Evolutionary conservation across 805 yeast genomes (phyloP), one percentile per base, ranked within the genome.

Genomic region (Spathaspora sp.): DNA sequence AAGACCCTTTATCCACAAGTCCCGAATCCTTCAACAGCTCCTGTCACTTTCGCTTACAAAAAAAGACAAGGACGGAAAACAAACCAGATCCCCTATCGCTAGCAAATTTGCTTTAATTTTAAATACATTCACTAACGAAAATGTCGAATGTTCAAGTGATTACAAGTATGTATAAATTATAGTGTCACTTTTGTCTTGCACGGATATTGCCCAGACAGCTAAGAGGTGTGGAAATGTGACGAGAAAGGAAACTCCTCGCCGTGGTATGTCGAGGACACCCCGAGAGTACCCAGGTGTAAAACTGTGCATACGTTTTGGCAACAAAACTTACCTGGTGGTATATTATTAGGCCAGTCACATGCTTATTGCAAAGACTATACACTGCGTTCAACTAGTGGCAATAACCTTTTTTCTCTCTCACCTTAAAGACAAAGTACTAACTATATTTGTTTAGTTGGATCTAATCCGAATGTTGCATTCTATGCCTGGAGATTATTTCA

Each of bases 401-500:
- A 31, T 31, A 14, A 10, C 40, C 40, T 16, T 14, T 18, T 23
- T 23, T 23, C 23, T 28, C 20, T 11, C 44, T 6, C 44, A 8
- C 28, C n/a, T 8, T 38, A 17, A 44, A 8, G 26, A 44, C 46
- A 44, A 11, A 20, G 14, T 47, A 47, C 49, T 50, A 50, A 50
- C 49, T 9, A 16, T 29, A 31, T 29, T 8, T 45, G n/a, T 48
- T 38, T 52, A 52, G 54, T 80, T 55, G 89, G 89, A 29, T 63
- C 73, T 9, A 81, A 79, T 63, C 83, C 88, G 31, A 80, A 82
- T 62, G 62, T 83, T 47, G 73, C 80, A 31, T 83, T 80, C 64
- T 84, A 84, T 63, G 77, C 78, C 16, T 82, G 85, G 85, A 71
- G 84, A 48, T 61, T 83, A 38, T 77, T 73, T 48, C 69, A 72